Conservation (phyloP, 2,329 filamentous ascomycete species). For the Aspergillus sp. region DNA sequence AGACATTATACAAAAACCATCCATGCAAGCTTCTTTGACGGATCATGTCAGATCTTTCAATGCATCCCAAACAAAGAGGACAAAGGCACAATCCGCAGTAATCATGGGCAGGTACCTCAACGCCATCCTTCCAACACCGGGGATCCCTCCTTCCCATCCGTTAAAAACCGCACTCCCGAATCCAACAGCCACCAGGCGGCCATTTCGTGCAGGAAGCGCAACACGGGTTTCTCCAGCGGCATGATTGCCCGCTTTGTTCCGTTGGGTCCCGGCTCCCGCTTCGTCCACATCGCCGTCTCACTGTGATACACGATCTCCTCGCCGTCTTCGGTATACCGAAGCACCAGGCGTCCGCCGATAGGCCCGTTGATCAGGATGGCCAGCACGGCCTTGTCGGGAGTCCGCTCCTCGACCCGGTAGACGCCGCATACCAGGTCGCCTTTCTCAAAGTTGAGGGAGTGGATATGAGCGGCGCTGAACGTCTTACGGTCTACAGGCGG, state of each 20-base stretch:
- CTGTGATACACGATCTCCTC: slow-evolving; percentile 21
- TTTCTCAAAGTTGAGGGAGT: slow-evolving; percentile 23
- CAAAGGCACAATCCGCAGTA: not conserved
- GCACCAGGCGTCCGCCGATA: slow-evolving; percentile 22
- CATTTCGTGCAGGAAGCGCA: slow-evolving; percentile 32
- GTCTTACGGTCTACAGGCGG: slow-evolving; percentile 16
- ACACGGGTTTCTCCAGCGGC: slow-evolving; percentile 28
- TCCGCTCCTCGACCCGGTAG: slow-evolving; percentile 27
- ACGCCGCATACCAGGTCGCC: slow-evolving; percentile 33
- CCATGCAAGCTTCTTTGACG: no score
- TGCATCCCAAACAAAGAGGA: no score
- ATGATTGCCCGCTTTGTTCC: slow-evolving; percentile 12
- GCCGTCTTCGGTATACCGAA: slow-evolving; percentile 20
- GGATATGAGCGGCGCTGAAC: slow-evolving; percentile 25
- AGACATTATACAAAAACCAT: not conserved
- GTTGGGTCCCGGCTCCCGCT: slow-evolving; percentile 6
- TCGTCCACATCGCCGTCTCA: slow-evolving; percentile 32
- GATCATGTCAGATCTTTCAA: no score
- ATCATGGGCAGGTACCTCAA: not conserved
- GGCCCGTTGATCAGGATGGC: slow-evolving; percentile 20
- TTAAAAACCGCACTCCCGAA: slow-evolving; percentile 31
- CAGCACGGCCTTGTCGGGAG: slow-evolving; percentile 29
- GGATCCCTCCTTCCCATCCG: slow-evolving; percentile 14
- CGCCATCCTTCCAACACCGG: not conserved
- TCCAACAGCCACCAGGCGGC: slow-evolving; percentile 37